Base-by-base conservation (phyloP, 371 early-diverging fungal genomes). In the Gilbertella persicaria region DNA sequence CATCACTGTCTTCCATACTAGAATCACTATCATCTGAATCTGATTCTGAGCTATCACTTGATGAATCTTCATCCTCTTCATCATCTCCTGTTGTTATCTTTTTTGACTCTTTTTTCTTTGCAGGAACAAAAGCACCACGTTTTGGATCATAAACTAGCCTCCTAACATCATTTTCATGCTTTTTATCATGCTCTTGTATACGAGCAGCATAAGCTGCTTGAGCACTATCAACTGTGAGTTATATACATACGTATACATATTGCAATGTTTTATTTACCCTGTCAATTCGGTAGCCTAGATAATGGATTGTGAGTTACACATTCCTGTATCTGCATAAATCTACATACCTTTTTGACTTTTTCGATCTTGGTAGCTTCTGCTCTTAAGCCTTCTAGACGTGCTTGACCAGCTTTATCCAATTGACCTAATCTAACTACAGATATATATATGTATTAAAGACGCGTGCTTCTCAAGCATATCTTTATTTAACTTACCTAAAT, bases 121-220 rank as follows among this genome's bases (percentile, higher is more conserved):
- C 69, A 14, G 78, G 65, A 2, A 77, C 73, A 63, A 77, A 77
- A 16, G 61, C 62, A 5, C 69, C 67, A 13, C 61, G 64, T 38
- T 69, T 77, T 17, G 73, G 67, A 57, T 77, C 78, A 61, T 53
- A 77, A 0, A 77, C 78, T 24, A 77, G 47, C 41, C 71, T 77
- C 41, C 78, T 56, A 4, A 71, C 53, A 28, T 62, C 62, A 5
- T 47, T 47, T 43, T 73, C 73, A 5, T 60, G 57, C 21, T 71
- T 64, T 24, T 54, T 46, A 29, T 71, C 63, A 19, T 64, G 60
- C 26, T 67, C 66, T 33, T 64, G 59, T 51, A 68, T 71, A 50
- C 75, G 62, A 36, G 67, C 73, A 12, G 60, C 62, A 28, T 63
- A 61, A 2, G 73, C 73, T 45, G 68, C 73, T 46, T 72, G 71